Percentiles rank a stretch among this genome's conserved stretches.
Evolutionary conservation across 768 basidiomycete species (phyloP).

Genomic region (Lentinula detonsa): DNA sequence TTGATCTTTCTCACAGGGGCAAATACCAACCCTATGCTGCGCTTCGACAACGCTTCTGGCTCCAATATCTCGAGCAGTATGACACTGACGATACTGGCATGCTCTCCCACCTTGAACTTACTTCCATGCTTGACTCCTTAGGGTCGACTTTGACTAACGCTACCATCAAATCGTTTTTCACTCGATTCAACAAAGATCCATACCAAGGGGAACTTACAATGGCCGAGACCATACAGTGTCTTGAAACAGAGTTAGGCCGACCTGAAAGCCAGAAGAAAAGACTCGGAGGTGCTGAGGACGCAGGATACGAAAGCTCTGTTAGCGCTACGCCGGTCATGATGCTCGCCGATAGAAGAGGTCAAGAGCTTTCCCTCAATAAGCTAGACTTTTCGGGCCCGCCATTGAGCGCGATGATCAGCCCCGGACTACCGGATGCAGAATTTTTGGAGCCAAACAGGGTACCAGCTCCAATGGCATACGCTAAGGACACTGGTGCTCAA

Average conservation of each 20-base stretch:
- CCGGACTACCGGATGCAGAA: constrained; percentile 19
- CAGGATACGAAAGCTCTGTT: constrained; percentile 36
- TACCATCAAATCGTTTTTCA: constrained; percentile 83
- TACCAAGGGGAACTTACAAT: constrained; percentile 65
- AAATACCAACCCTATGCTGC: constrained; percentile 95
- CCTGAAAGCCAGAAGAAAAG: constrained; percentile 67
- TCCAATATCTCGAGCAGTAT: constrained; percentile 83
- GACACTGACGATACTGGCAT: constrained; percentile 76
- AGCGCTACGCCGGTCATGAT: constrained; percentile 47
- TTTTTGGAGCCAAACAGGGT: constrained; percentile 11
- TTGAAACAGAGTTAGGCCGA: constrained; percentile 79
- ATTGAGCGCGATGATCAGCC: constrained; percentile 16
- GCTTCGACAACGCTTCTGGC: constrained; percentile 87
- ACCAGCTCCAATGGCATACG: constrained; percentile 14
- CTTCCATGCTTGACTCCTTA: constrained; percentile 94
- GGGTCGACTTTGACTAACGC: constrained; percentile 82
- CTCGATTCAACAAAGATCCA: constrained; percentile 56
- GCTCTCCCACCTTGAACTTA: constrained; percentile 81
- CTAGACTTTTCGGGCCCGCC: constrained; percentile 60
- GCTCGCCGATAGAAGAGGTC: constrained; percentile 30
- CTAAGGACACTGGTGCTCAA: constrained; percentile 40
- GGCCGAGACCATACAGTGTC: constrained; percentile 74
- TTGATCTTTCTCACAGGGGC: constrained; percentile 42
- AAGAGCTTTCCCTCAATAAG: constrained; percentile 43
- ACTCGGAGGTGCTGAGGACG: constrained; percentile 42